Percentiles rank a stretch among this genome's conserved stretches.
Evolutionary conservation across 768 basidiomycete genomes (phyloP).

Genomic region (Lactifluus pinguis): DNA sequence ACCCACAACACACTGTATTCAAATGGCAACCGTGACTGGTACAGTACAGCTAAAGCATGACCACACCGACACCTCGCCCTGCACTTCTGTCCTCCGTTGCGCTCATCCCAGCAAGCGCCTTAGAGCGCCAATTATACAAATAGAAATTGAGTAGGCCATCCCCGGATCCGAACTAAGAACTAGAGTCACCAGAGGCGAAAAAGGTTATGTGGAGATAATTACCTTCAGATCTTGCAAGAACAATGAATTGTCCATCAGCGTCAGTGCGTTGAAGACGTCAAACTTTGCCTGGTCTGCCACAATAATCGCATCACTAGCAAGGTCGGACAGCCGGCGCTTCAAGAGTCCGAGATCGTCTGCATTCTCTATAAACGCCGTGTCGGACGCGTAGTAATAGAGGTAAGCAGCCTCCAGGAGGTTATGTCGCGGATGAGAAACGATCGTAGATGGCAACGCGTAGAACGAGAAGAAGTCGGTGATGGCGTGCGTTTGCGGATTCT

Average conservation of each 20-base stretch:
- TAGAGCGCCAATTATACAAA: slow-evolving; percentile 91
- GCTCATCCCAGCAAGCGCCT: slow-evolving; percentile 63
- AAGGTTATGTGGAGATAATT: slow-evolving; percentile 21
- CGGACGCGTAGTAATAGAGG: slow-evolving; percentile 90
- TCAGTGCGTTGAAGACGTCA: slow-evolving; percentile 94
- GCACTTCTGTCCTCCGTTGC: slow-evolving; percentile 40
- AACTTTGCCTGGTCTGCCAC: slow-evolving; percentile 80
- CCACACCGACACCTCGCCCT: slow-evolving; percentile 83
- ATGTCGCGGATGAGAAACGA: slow-evolving; percentile 70
- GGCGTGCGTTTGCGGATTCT: slow-evolving; percentile 75
- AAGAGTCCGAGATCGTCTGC: slow-evolving; percentile 54
- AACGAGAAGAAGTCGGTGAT: slow-evolving; percentile 97
- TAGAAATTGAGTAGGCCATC: slow-evolving; percentile 91
- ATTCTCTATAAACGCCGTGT: slow-evolving; percentile 53
- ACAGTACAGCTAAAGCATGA: slow-evolving; percentile 71
- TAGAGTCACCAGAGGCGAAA: neutral
- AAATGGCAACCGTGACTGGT: no score
- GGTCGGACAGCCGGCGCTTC: slow-evolving; percentile 56
- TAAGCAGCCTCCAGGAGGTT: slow-evolving; percentile 84
- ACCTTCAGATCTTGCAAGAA: slow-evolving; percentile 80
- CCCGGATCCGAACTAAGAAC: slow-evolving; percentile 75
- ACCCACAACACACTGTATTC: no score
- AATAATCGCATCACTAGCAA: slow-evolving; percentile 75
- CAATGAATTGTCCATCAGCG: slow-evolving; percentile 85
- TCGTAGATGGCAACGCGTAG: slow-evolving; percentile 92